Conservation (phyloP, 345 rosid species). For the Rhizophora mangle region DNA sequence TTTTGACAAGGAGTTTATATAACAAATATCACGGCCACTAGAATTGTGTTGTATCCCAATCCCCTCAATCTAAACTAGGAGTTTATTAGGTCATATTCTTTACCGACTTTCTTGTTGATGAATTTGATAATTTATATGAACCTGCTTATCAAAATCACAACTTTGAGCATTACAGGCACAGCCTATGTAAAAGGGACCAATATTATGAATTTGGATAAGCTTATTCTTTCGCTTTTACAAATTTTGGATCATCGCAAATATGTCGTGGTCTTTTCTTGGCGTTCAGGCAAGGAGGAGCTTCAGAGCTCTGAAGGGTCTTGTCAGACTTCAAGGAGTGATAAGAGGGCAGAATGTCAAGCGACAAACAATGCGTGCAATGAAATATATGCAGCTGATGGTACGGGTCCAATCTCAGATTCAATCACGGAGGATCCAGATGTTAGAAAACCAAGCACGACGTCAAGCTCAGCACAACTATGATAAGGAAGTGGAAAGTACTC, state of each 20-base stretch:
- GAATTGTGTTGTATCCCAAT: background rate
- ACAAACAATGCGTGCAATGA: constrained; percentile 83
- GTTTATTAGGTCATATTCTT: no score
- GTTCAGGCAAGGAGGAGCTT: constrained; percentile 87
- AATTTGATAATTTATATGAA: background rate
- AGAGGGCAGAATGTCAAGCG: constrained; percentile 86
- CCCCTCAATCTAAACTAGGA: background rate
- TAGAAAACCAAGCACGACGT: constrained; percentile 67
- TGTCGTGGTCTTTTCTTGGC: constrained; percentile 11
- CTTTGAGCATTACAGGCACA: background rate
- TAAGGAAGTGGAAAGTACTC: constrained; percentile 52
- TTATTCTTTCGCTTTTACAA: background rate
- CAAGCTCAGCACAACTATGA: constrained; percentile 47
- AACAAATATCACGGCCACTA: background rate
- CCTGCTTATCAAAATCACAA: background rate
- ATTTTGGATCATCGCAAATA: background rate
- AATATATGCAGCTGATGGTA: constrained; percentile 85
- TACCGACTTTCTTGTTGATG: no score
- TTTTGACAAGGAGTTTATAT: background rate
- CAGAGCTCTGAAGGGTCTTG: constrained; percentile 83
- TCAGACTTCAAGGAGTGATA: constrained; percentile 95
- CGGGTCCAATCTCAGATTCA: constrained; percentile 98
- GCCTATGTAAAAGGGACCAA: background rate
- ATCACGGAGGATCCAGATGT: constrained; percentile 83
- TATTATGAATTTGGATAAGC: background rate